Percentiles rank a stretch among this genome's conserved stretches.
phyloP scores from a whole-genome alignment of 2,329 filamentous ascomycete genomes.

The Colletotrichum sidae region DNA sequence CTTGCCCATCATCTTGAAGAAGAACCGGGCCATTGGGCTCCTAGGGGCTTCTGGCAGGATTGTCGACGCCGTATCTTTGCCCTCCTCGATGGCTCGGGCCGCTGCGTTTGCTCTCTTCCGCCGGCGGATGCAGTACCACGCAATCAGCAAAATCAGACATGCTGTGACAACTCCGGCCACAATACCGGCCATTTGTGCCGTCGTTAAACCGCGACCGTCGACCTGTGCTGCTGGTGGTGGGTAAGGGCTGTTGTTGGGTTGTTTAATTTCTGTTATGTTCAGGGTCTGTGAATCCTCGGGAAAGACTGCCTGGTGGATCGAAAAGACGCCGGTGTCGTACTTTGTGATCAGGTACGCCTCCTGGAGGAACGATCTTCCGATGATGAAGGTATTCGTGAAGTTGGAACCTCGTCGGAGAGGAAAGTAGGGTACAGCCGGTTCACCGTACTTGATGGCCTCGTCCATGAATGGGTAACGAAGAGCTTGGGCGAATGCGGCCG shows the following conservation, averaged over 20 bases:
- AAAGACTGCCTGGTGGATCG: conserved; percentile 66
- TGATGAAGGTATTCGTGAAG: conserved; percentile 61
- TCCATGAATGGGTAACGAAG: conserved; percentile 63
- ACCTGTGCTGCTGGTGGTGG: conserved; percentile 49
- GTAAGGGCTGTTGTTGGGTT: conserved; percentile 59
- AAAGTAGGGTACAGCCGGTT: conserved; percentile 69
- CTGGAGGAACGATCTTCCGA: conserved; percentile 77
- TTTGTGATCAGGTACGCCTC: conserved; percentile 72
- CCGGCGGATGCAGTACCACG: conserved; percentile 49
- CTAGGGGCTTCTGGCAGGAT: conserved; percentile 48
- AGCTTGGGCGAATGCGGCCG: conserved; percentile 61
- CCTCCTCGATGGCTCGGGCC: conserved; percentile 41
- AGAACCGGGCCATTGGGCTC: conserved; percentile 53
- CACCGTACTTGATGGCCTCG: conserved; percentile 55
- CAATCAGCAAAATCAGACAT: conserved; percentile 43
- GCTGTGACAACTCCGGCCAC: conserved; percentile 53
- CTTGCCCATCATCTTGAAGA: conserved; percentile 56
- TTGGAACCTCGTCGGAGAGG: conserved; percentile 68
- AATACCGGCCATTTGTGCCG: conserved; percentile 58
- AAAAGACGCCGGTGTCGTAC: conserved; percentile 65
- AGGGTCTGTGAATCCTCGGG: conserved; percentile 57
- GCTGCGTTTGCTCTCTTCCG: conserved; percentile 47
- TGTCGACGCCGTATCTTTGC: conserved; percentile 51
- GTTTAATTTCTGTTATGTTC: conserved; percentile 55
- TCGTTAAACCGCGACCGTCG: conserved; percentile 47